Base-by-base conservation (phyloP, 1,284 basidiomycete species). In the Meira miltonrushii region DNA sequence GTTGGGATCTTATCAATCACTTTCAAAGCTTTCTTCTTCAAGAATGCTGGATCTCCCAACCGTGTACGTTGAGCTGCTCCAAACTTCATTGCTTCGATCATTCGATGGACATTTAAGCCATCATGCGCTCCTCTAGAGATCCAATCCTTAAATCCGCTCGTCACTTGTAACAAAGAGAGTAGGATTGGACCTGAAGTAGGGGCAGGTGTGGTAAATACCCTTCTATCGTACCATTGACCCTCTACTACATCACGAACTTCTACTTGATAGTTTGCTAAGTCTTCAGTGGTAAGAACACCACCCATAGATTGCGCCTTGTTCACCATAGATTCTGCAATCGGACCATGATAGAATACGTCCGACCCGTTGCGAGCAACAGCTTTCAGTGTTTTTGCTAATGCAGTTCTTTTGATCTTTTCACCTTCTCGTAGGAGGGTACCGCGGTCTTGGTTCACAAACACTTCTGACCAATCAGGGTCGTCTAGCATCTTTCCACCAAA, bases 141-240 rank as follows among this genome's bases (percentile, higher is more conserved):
- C 43, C 43, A 50, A 25, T 58, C 62, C 19, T 25, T 25, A 71
- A 84, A 90, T 37, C 82, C 81, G 69, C 90, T 89, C 49, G 89
- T 79, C 21, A 90, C 74, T 69, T 92, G 91, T 23, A 92, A 79
- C 83, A 91, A 87, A 72, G 89, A 86, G 46, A 90, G 78, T 33
- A 92, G 79, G 7, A 87, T 88, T 69, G 87, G 85, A 17, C 90
- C 91, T 28, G 86, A 89, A 3, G 88, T 87, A 6, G 92, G 93
- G 10, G 89, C 86, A 85, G 85, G 59, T 0, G 88, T 85, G 0
- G 90, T 92, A 79, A 90, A 95, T 23, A 97, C 82, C 60, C 84
- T 89, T 68, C 85, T 85, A 46, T 86, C 86, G 25, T 82, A 82
- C 79, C 90, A 97, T 0, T 83, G 85, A 4, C 89, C 88, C 70